Evolutionary conservation across 441 rosid genomes (phyloP), one percentile per base, ranked within the genome.

Genomic region (Jatropha multifida): DNA sequence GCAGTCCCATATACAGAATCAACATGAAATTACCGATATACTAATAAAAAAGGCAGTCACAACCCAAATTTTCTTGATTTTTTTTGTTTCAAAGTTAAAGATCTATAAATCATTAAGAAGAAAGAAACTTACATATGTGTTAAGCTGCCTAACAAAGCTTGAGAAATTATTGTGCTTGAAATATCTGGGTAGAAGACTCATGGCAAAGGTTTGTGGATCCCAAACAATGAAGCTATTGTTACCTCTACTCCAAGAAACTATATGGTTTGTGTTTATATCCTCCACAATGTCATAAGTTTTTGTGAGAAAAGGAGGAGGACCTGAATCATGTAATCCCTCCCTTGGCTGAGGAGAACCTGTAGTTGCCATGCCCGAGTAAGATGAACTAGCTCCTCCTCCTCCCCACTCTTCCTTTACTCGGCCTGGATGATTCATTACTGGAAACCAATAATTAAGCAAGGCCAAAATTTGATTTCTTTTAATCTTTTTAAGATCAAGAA

Each of bases 161-260:
- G 96, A 91, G 86, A 90, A 91, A 79, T 92, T 92, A 69, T 83
- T 92, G 87, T 92, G 97, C 83, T 92, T 92, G 85, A 92, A 92
- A 82, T 81, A 86, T 84, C 80, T 87, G 9, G 98, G 94, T 49
- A 92, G 87, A 77, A 90, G 92, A 77, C 68, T 80, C 66, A 54
- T 69, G 46, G 94, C 76, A 77, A 92, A 90, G 60, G 84, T 76
- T 54, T 81, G 90, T 20, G 94, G 93, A 85, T 90, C 92, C 94
- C 93, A 92, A 14, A 92, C 89, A 20, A 90, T 72, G 79, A 92
- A 90, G 77, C 92, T 90, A 80, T 90, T 88, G 66, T 85, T 81
- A 71, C 85, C 84, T 74, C 81, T 76, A 83, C 90, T 88, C 94
- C 97, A 92, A 77, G 94, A 90, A 72, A 92, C 81, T 3, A 92